Evolutionary conservation across 352 stramenopile species (phyloP), one percentile per base, ranked within the genome.

Genomic region (Phytophthora kernoviae): DNA sequence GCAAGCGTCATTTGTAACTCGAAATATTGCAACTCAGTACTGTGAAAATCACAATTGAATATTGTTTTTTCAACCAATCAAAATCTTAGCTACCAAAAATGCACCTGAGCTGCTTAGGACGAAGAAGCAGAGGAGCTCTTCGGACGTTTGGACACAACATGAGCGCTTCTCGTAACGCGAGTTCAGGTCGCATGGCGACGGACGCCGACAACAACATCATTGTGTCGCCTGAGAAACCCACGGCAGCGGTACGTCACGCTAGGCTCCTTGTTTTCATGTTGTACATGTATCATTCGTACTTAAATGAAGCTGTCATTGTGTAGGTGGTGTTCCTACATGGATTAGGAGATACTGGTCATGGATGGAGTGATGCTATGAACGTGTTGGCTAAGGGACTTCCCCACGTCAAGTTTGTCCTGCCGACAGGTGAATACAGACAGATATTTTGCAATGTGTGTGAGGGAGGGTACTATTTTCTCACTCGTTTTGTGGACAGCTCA

Each of bases 271-370:
- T 2, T 42, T 50, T 15, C 5, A 39, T n/a, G 9, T 8, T 17
- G 33, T 8, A 39, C n/a, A 8, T 39, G 33, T n/a, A 8, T 17
- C 9, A 39, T 39, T 39, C 33, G 33, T 39, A 39, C 33, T 39
- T 39, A 39, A 39, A 2, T 39, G 33, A 39, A n/a, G 4, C 27
- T 41, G 5, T n/a, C 27, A 24, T 9, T 54, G 21, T 11, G 20
- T 39, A 84, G 65, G 71, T 96, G 10, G 55, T 95, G 15, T 94
- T 94, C 41, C 57, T 89, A 39, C 95, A 99, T 49, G 96, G 96
- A 4, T 70, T 98, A 2, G 96, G 96, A 4, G 96, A 98, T 70
- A 94, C 90, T 5, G 84, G 90, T 4, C 85, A 97, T 53, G 87
- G 88, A 32, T 97, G 87, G 81, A 74, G 75, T 24, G 90, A 89